Base-by-base conservation (phyloP, 2,329 filamentous ascomycete species). In the Aspergillus tanneri region DNA sequence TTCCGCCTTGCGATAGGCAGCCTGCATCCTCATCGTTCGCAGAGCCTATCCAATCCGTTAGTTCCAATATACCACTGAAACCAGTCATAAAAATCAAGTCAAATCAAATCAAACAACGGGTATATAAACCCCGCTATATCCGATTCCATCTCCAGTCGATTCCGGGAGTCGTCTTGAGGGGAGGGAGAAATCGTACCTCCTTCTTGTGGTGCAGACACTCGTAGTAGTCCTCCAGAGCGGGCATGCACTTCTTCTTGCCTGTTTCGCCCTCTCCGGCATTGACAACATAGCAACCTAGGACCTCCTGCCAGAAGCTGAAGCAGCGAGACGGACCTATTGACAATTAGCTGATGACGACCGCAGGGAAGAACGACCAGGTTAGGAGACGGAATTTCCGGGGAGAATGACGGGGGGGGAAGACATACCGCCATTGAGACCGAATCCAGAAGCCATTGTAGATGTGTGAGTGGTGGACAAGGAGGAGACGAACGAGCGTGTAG, bases 261-360 rank as follows among this genome's bases (percentile, higher is more conserved):
- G 83, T 79, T 66, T 91, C 87, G 47, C 92, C 87, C 57, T 86
- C 77, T 57, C 80, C 82, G 47, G 90, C 90, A 77, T 97, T 97
- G 68, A 96, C 85, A 53, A 96, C 90, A 73, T 99, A 99, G 83
- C 93, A 99, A 65, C 90, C 90, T 70, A 99, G 87, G 58, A 97
- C 85, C 76, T 99, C 93, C 77, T 99, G 93, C 93, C 93, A 99
- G 83, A 96, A 99, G 69, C 91, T 89, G 79, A 96, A 97, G 84
- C 93, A 99, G 73, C 92, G 88, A 63, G 78, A 81, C 58, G 81
- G 81, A 65, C 84, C 83, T 86, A 64, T 28, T 46, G 40, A 47
- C 43, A 41, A 52, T 66, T 58, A 66, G 62, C 57, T 40, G 48
- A 35, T 24, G 39, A 40, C 27, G 49, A 57, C 57, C 36, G 55